Evolutionary conservation across 192 early-diverging fungal genomes (phyloP).

Genomic region (Phlyctochytrium bullatum): DNA sequence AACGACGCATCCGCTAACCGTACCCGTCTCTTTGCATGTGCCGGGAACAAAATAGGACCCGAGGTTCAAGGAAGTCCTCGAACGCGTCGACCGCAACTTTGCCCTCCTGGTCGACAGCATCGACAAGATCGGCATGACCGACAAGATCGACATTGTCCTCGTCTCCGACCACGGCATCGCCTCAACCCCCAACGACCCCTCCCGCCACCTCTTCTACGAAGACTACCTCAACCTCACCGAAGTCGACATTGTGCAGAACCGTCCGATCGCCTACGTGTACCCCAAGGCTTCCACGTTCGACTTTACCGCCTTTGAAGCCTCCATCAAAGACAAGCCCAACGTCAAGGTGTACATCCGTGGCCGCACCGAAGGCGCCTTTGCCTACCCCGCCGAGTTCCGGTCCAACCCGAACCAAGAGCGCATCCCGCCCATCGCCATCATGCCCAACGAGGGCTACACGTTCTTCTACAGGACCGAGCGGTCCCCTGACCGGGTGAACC

Average conservation of each 20-base stretch:
- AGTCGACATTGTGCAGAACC: background rate
- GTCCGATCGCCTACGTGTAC: slow-evolving; percentile 3
- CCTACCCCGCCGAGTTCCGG: slow-evolving; percentile 1
- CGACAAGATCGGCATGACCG: background rate
- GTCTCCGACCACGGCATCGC: slow-evolving; percentile 21
- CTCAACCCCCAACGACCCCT: background rate
- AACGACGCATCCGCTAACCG: background rate
- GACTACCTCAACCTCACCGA: background rate
- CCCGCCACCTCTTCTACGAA: background rate
- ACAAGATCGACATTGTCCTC: slow-evolving; percentile 5
- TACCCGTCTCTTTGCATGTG: too few species aligned
- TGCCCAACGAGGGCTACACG: slow-evolving; percentile 1
- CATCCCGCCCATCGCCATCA: background rate
- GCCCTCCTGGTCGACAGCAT: slow-evolving; percentile 1
- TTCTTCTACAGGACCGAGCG: background rate
- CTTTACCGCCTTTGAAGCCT: background rate
- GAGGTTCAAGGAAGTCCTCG: slow-evolving; percentile 6
- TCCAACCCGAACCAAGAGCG: background rate
- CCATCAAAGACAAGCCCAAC: background rate
- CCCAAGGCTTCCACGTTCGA: background rate
- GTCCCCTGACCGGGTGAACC: background rate
- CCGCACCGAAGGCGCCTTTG: background rate
- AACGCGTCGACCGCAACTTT: slow-evolving; percentile 7
- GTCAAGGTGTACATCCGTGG: background rate
- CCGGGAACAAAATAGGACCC: background rate